A percentile compares a stretch with the other conserved stretches of the same genome.
Conservation (phyloP, 495 filamentous ascomycete genomes). For the Astrothelium subdiscretum region DNA sequence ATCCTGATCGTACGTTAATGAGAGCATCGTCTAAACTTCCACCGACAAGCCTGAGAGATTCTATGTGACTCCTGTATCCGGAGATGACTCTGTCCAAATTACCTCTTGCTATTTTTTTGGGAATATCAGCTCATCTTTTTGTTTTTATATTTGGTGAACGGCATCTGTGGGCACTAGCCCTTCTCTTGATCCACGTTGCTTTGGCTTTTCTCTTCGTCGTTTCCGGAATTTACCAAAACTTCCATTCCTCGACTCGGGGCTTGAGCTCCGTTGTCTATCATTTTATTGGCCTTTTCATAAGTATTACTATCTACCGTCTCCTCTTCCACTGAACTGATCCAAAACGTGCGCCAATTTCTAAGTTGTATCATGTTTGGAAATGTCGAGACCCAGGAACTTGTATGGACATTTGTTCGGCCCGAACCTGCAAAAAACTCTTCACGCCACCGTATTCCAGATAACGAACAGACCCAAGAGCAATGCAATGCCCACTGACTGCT, state of each 20-base stretch:
- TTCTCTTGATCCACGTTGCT: background rate
- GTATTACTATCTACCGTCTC: background rate
- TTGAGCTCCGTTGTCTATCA: background rate
- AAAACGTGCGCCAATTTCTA: background rate
- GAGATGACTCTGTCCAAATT: background rate
- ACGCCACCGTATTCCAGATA: constrained; percentile 29
- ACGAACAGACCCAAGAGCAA: constrained; percentile 24
- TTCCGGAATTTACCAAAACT: too few species aligned
- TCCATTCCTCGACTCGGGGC: too few species aligned
- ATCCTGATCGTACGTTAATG: too few species aligned
- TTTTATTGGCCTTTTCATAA: background rate
- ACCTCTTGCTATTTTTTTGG: background rate
- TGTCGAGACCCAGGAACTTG: background rate
- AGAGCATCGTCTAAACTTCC: too few species aligned
- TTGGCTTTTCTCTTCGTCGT: too few species aligned
- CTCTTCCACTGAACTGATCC: background rate
- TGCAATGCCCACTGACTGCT: constrained; percentile 35
- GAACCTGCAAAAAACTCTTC: too few species aligned
- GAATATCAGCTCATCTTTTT: background rate
- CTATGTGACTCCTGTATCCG: too few species aligned
- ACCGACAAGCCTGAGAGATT: too few species aligned
- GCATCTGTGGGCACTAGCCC: background rate
- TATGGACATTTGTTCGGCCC: too few species aligned
- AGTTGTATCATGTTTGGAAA: background rate
- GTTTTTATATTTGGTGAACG: background rate